Evolutionary conservation across 306 rosid genomes (phyloP), one percentile per base, ranked within the genome.

Genomic region (Fragaria ananassa): DNA sequence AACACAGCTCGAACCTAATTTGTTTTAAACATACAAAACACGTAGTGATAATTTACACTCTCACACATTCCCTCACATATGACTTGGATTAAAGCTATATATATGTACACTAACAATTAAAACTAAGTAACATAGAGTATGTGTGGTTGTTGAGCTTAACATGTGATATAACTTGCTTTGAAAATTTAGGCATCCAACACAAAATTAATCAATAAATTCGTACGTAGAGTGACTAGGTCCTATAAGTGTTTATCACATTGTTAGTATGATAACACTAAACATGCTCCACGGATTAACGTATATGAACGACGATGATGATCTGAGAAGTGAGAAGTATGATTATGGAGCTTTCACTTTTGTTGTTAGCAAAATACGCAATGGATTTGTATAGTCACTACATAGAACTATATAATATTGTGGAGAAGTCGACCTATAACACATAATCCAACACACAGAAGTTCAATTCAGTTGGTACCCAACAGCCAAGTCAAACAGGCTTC

Each of bases 361-460:
- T 17, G 19, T 51, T 35, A 53, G 14, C 75, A 19, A 51, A 49
- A 71, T 50, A 34, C 29, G 47, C 75, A 71, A 2, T 51, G 49
- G 31, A 51, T 71, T 71, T 71, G 66, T 60, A 27, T 27, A 21
- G 29, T 56, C 23, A 5, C 58, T 8, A 70, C 44, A 45, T 29
- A 10, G 18, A 47, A 64, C 8, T 15, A 15, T 70, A 50, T 50
- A 23, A 68, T 6, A 68, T 6, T 45, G 34, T 10, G 21, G 27
- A 47, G 27, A 29, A 41, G 57, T 60, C 69, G 79, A 63, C 70
- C 46, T 11, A 13, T 10, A 60, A 9, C 11, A 60, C 61, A 45
- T n/a, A 65, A 73, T 56, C 35, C 74, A 66, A 67, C 27, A 79
- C 54, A 74, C 17, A 56, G 49, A 17, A 45, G 8, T 46, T 23